Evolutionary conservation across 2,329 filamentous ascomycete species (phyloP), one percentile per base, ranked within the genome.

Genomic region (Atkinsonella hypoxylon): DNA sequence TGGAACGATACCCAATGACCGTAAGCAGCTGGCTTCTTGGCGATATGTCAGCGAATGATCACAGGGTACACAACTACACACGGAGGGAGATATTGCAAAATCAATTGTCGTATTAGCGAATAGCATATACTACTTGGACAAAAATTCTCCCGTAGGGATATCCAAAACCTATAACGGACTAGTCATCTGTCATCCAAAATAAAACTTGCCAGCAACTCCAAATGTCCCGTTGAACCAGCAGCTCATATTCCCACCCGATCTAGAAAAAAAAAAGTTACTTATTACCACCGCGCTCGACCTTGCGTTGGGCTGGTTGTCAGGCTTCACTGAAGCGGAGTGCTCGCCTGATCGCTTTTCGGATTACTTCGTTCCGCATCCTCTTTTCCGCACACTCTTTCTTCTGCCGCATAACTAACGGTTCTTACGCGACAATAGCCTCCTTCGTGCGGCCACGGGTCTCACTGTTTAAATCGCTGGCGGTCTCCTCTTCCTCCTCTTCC

Each of bases 401-500:
- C 8, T 18, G 7, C 40, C 12, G 4, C 31, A 11, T 18, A 18
- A 20, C 34, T 10, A 4, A 38, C 11, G 36, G 7, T 17, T 7
- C 44, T 66, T 68, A 78, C 45, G 70, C 73, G 22, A 62, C 70
- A 41, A 79, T 61, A 43, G 69, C 64, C 61, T 78, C 76, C 57
- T 79, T 74, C 45, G 73, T 72, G 45, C 78, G 75, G 18, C 78
- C 78, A 45, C 77, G 73, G 51, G 65, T 71, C 65, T 83, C 79
- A 50, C 75, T 75, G 53, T 80, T 78, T 48, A 80, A 45, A 15
- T 72, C 73, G 15, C 65, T 66, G 49, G 79, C 77, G 8, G 74
- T 72, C 2, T 74, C 75, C 13, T 84, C 81, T 49, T 80, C 77
- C 11, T 76, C 72, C 1, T 74, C 75, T 13, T 82, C 80, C 17